Evolutionary conservation across 139 green algal species (phyloP), one percentile per base, ranked within the genome.

Genomic region (Chlorella sp.): DNA sequence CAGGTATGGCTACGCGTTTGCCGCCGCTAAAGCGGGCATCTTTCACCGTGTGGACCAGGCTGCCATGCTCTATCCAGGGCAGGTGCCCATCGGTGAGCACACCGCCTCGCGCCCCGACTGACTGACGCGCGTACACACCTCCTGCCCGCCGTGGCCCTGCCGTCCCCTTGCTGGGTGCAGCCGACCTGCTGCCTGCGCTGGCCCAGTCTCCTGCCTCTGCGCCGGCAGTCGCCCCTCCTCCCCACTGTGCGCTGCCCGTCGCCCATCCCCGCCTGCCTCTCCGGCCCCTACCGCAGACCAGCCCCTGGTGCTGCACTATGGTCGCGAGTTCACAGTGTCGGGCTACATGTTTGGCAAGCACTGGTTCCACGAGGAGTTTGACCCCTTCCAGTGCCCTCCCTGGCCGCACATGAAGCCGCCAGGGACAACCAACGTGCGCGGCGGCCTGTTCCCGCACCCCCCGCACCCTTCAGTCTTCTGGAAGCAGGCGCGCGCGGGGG

Each of bases 1-100:
- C 5, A 97, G 95, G 92, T 96, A 96, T 71, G 92, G 92, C 33
- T 97, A 96, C 76, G 84, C 79, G 25, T 97, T 91, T 71, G 91
- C 80, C 5, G 86, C 82, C 8, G 85, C 90, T 3, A 86, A 90
- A 67, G 79, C 80, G 15, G 80, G 83, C 43, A 81, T 96, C 40
- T 93, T 89, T 87, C 92, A 97, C 82, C 86, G 84, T 21, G 89
- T 84, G 62, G 85, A 92, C 66, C 72, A 80, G n/a, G 79, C 68
- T 19, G 86, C 83, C 12, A 94, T 94, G 88, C 83, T 95, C 17
- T 97, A 97, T 71, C 92, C 92, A 0, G 79, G 78, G 2, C 94
- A 95, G 66, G 42, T 31, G 14, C 19, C 67, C 2, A 27, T 33
- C 0, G 67, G 67, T 74, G 48, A 23, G 53, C n/a, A n/a, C n/a